Conservation (phyloP, 345 rosid species). For the Aquilaria yunnanensis region DNA sequence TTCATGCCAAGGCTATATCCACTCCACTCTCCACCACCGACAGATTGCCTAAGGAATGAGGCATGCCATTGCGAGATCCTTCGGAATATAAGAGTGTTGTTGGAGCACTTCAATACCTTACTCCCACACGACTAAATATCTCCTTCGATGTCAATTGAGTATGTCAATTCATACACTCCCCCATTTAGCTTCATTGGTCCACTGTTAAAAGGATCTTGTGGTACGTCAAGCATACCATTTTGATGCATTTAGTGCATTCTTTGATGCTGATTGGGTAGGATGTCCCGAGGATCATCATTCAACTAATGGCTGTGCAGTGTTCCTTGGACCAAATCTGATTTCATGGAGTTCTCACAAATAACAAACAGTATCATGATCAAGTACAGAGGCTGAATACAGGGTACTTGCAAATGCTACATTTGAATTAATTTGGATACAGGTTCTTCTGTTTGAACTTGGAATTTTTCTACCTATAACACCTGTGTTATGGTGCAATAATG, state of each 20-base stretch:
- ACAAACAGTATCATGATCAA: not conserved
- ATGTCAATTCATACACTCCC: no score
- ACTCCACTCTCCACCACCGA: no score
- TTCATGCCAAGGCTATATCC: no score
- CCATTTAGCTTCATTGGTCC: no score
- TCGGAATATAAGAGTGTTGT: not conserved
- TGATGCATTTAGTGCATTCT: not conserved
- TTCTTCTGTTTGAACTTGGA: not conserved
- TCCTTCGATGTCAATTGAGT: no score
- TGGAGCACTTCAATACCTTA: not conserved
- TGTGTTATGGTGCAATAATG: not conserved
- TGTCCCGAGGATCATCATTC: not conserved
- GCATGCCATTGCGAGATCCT: no score
- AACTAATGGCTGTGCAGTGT: not conserved
- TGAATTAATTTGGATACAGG: not conserved
- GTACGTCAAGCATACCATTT: not conserved
- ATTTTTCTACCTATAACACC: no score
- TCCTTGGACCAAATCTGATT: not conserved
- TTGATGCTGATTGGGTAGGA: not conserved
- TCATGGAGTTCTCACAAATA: not conserved
- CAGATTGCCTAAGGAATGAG: no score
- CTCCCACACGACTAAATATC: not conserved
- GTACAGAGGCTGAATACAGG: no score
- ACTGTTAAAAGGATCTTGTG: not conserved
- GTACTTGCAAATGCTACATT: not conserved